Evolutionary conservation across 1,284 basidiomycete species (phyloP), one percentile per base, ranked within the genome.

Genomic region (Tylopilus sp.): DNA sequence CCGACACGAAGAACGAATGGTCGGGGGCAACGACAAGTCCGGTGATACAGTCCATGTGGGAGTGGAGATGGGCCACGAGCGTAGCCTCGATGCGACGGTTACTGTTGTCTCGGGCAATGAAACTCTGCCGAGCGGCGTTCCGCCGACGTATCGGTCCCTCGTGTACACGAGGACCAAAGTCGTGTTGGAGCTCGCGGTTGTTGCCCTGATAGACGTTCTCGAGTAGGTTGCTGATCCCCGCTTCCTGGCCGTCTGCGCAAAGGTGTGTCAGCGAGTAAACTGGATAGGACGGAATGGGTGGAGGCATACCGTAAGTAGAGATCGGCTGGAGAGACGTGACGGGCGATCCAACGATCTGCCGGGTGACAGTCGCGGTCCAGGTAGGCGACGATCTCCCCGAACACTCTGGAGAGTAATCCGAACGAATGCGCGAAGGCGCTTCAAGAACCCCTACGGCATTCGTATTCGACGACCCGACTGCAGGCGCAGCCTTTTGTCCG

Each of bases 151-250:
- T 70, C 12, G 90, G 87, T 0, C 86, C 86, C 54, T 89, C 85
- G 55, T 88, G 86, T 2, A 94, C 81, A 43, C 79, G 81, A 1
- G 93, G 92, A 5, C 93, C 94, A 61, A 97, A 95, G 62, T 97
- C 93, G 31, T 86, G 77, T 52, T 92, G 82, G 1, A 92, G 76
- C 56, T 95, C 91, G 29, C 86, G 82, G 60, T 80, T 84, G 56
- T 86, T 91, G 61, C 95, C 91, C 41, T 92, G 73, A 63, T 93
- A 95, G n/a, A 94, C 74, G 46, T 90, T 87, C 61, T 97, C 93
- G 13, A 97, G 74, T 13, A 93, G 72, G 46, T 89, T 87, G 61
- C 81, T 87, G 54, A 97, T 89, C 2, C 89, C 89, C 21, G 86
- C 82, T 60, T 96, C 93, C 59, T 89, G 86, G 0, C 89, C 89